Percentiles rank a stretch among this genome's conserved stretches.
phyloP scores from a whole-genome alignment of 371 early-diverging fungal genomes.

The Haplosporangium sp. region DNA sequence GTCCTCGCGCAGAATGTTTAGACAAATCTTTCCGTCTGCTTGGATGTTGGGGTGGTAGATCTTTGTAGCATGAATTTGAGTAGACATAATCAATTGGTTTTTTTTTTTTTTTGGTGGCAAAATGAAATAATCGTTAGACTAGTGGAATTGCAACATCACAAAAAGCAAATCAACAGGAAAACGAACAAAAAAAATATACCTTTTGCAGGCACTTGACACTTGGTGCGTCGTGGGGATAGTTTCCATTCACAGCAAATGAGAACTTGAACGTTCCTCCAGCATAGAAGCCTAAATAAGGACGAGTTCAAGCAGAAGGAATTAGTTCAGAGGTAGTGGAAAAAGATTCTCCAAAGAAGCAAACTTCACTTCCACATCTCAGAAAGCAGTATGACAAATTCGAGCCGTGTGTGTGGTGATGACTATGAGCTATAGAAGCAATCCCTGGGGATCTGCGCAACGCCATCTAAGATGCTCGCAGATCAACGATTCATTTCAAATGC shows the following conservation, averaged over 20 bases:
- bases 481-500: no score
- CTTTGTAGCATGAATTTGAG: conserved; percentile 43
- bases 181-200: conserved; percentile 58
- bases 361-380: neutral
- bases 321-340: conserved; percentile 4
- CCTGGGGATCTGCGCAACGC: no score
- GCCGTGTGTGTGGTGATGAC: no score
- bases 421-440: no score
- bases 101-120: conserved; percentile 18
- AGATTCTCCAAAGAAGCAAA: neutral
- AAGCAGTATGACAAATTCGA: no score
- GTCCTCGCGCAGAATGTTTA: conserved; percentile 99
- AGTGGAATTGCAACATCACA: no score
- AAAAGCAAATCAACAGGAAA: no score
- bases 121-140: no score
- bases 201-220: conserved; percentile 95
- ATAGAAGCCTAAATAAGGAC: conserved; percentile 84
- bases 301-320: neutral
- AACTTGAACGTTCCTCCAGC: conserved; percentile 93
- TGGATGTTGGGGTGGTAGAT: conserved; percentile 99
- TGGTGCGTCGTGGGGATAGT: conserved; percentile 99
- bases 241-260: conserved; percentile 88
- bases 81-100: neutral
- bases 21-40: conserved; percentile 96
- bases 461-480: no score